phyloP scores from a whole-genome alignment of 768 basidiomycete genomes.

The Amylocystis lapponica region DNA sequence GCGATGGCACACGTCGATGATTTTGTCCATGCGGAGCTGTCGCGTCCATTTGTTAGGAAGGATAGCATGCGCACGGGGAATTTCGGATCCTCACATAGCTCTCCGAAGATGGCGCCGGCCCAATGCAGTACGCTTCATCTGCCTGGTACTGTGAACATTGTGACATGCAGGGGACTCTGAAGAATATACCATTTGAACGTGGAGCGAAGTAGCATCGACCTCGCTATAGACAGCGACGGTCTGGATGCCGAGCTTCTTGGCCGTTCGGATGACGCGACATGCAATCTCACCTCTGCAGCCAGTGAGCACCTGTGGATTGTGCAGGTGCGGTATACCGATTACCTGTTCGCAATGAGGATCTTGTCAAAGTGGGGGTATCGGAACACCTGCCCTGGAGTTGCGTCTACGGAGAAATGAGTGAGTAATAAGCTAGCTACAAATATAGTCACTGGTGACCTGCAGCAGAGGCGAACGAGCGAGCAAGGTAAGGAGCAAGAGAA shows the following conservation, averaged over 20 bases:
- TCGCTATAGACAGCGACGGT: constrained; percentile 93
- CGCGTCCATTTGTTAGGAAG: constrained; percentile 1
- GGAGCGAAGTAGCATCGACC: constrained; percentile 73
- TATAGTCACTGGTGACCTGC: too few relatives aligned
- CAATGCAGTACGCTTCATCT: constrained; percentile 64
- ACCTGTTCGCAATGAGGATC: constrained; percentile 90
- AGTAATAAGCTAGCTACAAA: too few relatives aligned
- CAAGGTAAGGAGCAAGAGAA: too few relatives aligned
- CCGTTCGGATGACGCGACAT: constrained; percentile 90
- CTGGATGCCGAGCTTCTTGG: constrained; percentile 80
- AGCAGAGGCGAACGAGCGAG: too few relatives aligned
- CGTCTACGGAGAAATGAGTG: neutral
- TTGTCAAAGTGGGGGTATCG: constrained; percentile 73
- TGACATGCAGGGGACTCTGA: neutral
- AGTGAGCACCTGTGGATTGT: too few relatives aligned
- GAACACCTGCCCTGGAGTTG: too few relatives aligned
- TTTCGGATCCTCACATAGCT: constrained; percentile 70
- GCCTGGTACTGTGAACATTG: constrained; percentile 30
- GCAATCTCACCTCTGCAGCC: constrained; percentile 89
- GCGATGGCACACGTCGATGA: constrained; percentile 73
- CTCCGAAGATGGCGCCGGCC: constrained; percentile 82
- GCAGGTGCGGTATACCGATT: constrained; percentile 12
- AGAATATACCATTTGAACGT: constrained; percentile 65
- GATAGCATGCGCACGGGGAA: neutral
- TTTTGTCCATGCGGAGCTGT: constrained; percentile 83